phyloP scores from a whole-genome alignment of 768 basidiomycete genomes.

The Vishniacozyma victoriae region DNA sequence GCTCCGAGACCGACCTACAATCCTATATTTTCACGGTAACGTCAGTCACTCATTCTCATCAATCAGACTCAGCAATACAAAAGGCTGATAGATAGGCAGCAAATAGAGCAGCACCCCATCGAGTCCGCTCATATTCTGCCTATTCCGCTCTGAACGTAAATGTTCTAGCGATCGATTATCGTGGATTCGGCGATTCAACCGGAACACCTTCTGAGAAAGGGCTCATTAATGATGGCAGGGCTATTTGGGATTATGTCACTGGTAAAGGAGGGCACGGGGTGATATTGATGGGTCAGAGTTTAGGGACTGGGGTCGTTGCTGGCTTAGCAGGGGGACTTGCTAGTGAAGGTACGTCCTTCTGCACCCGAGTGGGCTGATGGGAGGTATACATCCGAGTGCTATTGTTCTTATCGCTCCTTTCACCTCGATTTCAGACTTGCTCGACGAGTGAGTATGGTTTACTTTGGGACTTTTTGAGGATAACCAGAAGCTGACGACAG shows the following conservation, averaged over 20 bases:
- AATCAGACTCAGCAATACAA: no score
- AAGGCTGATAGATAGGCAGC: no score
- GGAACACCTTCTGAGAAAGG: conserved; percentile 72
- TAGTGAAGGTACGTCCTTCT: conserved; percentile 44
- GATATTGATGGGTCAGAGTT: conserved; percentile 74
- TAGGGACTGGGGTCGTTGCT: conserved; percentile 73
- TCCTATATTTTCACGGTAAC: conserved; percentile 93
- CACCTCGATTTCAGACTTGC: conserved; percentile 53
- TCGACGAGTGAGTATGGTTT: conserved; percentile 52
- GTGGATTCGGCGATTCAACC: conserved; percentile 82
- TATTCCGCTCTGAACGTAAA: conserved; percentile 57
- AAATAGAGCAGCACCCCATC: conserved; percentile 62
- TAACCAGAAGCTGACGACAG: neutral
- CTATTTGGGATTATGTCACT: conserved; percentile 74
- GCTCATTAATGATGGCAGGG: conserved; percentile 61
- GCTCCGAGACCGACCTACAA: conserved; percentile 59
- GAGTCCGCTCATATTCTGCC: conserved; percentile 63
- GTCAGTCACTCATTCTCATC: conserved; percentile 31
- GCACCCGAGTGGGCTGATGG: neutral
- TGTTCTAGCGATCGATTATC: conserved; percentile 81
- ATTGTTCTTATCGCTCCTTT: conserved; percentile 52
- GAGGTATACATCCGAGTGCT: conserved; percentile 47
- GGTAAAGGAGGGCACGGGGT: conserved; percentile 50
- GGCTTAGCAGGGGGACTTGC: conserved; percentile 50
- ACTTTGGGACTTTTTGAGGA: neutral